These are phyloP conservation scores for Amanita polypyramis DNA, from an alignment of 768 basidiomycete genomes.

Conservation along the genomic window DNA sequence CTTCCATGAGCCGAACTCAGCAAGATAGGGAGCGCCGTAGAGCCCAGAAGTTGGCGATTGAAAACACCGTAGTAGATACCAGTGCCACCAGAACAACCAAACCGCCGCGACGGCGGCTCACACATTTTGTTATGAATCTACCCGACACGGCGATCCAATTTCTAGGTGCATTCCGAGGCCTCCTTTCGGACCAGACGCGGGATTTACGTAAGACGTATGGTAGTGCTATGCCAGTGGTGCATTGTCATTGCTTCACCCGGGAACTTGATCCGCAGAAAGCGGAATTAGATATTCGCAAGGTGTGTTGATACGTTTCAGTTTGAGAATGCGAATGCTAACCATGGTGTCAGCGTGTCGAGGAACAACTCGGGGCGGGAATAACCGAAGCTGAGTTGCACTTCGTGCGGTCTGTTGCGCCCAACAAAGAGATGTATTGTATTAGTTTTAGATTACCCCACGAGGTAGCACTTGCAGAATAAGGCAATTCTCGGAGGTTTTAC, in stretches of 20 bases:
- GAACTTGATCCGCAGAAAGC: conserved; percentile 63
- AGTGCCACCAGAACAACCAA: conserved; percentile 9
- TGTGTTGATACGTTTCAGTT: conserved; percentile 24
- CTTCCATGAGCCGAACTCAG: conserved; percentile 36
- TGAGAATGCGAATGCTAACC: conserved; percentile 11
- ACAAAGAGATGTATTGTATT: conserved; percentile 97
- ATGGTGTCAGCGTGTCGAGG: conserved; percentile 55
- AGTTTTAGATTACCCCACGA: conserved; percentile 51
- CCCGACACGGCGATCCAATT: conserved; percentile 88
- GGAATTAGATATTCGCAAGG: conserved; percentile 70
- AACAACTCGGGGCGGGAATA: conserved; percentile 46
- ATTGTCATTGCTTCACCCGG: conserved; percentile 94
- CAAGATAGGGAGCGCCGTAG: conserved; percentile 29
- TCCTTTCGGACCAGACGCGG: conserved; percentile 32
- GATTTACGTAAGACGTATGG: conserved; percentile 37
- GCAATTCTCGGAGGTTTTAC: not conserved
- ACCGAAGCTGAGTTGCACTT: conserved; percentile 47
- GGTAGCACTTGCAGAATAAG: conserved; percentile 22
- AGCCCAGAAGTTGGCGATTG: conserved; percentile 17
- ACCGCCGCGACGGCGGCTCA: conserved; percentile 43
- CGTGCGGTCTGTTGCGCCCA: conserved; percentile 90
- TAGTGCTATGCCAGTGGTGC: conserved; percentile 76
- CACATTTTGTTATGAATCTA: conserved; percentile 97
- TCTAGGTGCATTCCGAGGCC: conserved; percentile 78
- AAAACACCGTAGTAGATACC: conserved; percentile 7